phyloP scores from a whole-genome alignment of 352 stramenopile species.

The Pythium guiyangense region DNA sequence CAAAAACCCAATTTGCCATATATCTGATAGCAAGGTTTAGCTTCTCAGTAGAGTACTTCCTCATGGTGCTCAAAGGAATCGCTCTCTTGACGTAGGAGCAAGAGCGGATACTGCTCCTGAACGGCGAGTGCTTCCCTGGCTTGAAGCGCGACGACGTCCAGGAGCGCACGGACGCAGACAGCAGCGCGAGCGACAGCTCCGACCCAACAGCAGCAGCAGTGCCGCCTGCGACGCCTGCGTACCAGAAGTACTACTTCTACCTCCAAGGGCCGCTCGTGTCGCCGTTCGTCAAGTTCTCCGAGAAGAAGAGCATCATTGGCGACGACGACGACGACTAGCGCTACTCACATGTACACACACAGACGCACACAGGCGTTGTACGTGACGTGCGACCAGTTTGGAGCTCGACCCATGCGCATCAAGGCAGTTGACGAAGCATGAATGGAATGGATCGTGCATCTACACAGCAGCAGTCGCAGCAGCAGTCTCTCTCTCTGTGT shows the following conservation, averaged over 20 bases:
- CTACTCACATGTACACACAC: not conserved
- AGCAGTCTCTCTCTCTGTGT: no score
- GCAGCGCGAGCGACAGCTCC: no score
- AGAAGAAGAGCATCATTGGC: constrained; percentile 88
- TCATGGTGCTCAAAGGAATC: no score
- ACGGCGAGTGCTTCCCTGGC: constrained; percentile 66
- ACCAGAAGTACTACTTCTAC: no score
- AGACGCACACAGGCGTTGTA: not conserved
- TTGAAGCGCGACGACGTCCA: constrained; percentile 15
- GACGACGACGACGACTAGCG: constrained; percentile 82
- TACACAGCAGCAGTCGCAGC: no score
- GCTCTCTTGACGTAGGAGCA: constrained; percentile 41
- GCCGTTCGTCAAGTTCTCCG: constrained; percentile 76
- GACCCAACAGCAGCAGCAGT: no score
- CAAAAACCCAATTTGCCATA: no score
- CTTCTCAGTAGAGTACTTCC: no score
- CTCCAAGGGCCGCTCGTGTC: constrained; percentile 80
- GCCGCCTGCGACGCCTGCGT: no score
- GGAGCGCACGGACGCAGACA: constrained; percentile 11
- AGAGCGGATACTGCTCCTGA: constrained; percentile 63
- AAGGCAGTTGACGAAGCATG: not conserved
- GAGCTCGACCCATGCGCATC: not conserved
- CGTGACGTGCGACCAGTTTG: not conserved
- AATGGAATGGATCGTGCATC: not conserved
- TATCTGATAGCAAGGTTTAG: no score